phyloP scores from a whole-genome alignment of 371 early-diverging fungal species.

The Mucor saturninus region DNA sequence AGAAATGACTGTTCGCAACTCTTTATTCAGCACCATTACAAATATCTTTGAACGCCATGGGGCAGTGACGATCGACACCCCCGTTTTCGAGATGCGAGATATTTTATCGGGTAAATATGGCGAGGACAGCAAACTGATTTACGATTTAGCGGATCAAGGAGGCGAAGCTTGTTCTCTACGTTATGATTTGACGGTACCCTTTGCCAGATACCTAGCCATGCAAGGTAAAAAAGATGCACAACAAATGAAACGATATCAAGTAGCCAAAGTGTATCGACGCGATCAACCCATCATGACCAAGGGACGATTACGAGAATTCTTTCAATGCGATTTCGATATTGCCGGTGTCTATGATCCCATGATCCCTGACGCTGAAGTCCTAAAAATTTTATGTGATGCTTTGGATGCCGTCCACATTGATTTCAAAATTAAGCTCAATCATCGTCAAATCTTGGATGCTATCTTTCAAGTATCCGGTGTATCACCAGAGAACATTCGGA shows the following conservation, averaged over 20 bases:
- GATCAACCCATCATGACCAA: constrained; percentile 99
- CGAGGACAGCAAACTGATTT: constrained; percentile 99
- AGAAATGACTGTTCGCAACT: constrained; percentile 93
- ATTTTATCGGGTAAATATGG: constrained; percentile 99
- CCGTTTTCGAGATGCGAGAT: constrained; percentile 93
- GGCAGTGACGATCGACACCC: constrained; percentile 99
- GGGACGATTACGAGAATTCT: constrained; percentile 98
- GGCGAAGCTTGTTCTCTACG: constrained; percentile 97
- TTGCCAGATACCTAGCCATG: constrained; percentile 97
- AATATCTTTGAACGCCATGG: constrained; percentile 94
- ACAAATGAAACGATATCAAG: constrained; percentile 98
- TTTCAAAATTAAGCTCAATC: constrained; percentile 93
- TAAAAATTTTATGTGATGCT: constrained; percentile 85
- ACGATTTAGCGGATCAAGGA: constrained; percentile 98
- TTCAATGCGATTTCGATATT: constrained; percentile 99
- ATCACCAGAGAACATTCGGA: constrained; percentile 78
- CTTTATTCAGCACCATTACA: constrained; percentile 86
- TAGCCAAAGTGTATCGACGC: constrained; percentile 99
- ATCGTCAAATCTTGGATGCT: constrained; percentile 95
- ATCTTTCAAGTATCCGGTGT: constrained; percentile 96
- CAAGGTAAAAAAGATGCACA: constrained; percentile 75
- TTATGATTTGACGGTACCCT: constrained; percentile 99
- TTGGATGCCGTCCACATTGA: constrained; percentile 74
- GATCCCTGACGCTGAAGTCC: constrained; percentile 96
- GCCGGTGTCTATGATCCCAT: constrained; percentile 95